phyloP scores from a whole-genome alignment of 441 rosid species.

The Eutrema salsugineum region DNA sequence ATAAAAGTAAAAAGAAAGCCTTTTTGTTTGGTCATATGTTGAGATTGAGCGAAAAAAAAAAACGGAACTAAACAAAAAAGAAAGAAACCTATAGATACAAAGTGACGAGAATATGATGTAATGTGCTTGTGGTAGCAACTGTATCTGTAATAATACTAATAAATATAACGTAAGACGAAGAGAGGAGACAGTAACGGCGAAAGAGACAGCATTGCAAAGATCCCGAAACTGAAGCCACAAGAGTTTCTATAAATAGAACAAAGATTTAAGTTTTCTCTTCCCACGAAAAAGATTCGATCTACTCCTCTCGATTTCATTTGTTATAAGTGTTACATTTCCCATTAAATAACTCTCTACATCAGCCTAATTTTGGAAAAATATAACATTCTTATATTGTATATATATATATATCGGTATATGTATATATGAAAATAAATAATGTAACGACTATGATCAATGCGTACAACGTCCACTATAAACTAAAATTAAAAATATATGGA shows the following conservation, averaged over 20 bases:
- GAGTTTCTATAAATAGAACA: constrained; percentile 27
- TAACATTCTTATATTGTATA: background rate
- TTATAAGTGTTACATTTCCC: background rate
- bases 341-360: constrained; percentile 8
- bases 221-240: constrained; percentile 16
- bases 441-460: background rate
- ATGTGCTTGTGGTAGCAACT: constrained; percentile 28
- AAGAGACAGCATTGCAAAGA: constrained; percentile 27
- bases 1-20: background rate
- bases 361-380: background rate
- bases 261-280: constrained; percentile 46
- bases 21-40: background rate
- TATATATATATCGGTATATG: background rate
- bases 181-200: constrained; percentile 22
- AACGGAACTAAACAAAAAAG: background rate
- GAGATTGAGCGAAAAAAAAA: background rate
- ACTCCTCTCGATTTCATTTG: constrained; percentile 30
- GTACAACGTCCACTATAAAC: background rate
- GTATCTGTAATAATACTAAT: constrained; percentile 22
- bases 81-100: background rate
- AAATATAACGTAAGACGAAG: constrained; percentile 25
- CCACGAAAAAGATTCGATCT: constrained; percentile 64
- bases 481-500: background rate
- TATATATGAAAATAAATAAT: background rate
- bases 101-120: constrained; percentile 22